Base-by-base conservation (phyloP, 2,329 filamentous ascomycete genomes). In the Aureobasidium sp. region DNA sequence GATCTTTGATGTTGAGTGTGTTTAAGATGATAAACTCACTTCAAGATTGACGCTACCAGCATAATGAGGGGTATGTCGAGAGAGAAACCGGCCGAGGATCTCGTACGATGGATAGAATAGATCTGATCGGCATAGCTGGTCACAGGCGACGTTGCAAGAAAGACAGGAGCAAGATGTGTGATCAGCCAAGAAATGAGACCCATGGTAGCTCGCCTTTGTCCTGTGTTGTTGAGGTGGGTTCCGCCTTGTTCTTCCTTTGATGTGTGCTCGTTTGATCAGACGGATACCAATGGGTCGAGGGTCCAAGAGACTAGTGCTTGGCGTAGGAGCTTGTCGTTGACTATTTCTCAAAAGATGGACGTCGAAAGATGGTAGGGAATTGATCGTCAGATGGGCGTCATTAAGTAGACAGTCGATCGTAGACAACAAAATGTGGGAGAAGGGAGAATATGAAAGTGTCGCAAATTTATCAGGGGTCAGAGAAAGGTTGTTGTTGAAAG, bases 101-200 rank as follows among this genome's bases (percentile, higher is more conserved):
- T 79, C 63, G 74, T 80, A 66, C 79, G 80, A 73, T 86, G 80
- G 69, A 87, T 87, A 67, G 80, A 83, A 71, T 84, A 79, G 70
- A 87, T 87, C 70, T 87, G 85, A 72, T 87, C 85, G 64, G 83
- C 80, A 75, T 87, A 87, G 67, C 82, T 85, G 55, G 84, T 87
- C 63, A 87, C 74, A 9, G 85, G 85, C 8, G 84, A 86, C 9
- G 83, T 80, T 58, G 86, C 77, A 65, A 87, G 79, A 72, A 75
- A 75, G 41, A 74, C 45, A 8, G 73, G 73, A 55, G 73, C 72
- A 45, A 75, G 68, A 58, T 71, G 70, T 57, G 69, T 72, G 59
- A 75, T 66, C 2, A 67, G 62, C 72, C 69, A 74, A 64, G 67
- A 67, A 27, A 74, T 56, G 56, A 73, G 59, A 25, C 31, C 25